phyloP scores from a whole-genome alignment of 495 filamentous ascomycete species.

The Alectoria sarmentosa region DNA sequence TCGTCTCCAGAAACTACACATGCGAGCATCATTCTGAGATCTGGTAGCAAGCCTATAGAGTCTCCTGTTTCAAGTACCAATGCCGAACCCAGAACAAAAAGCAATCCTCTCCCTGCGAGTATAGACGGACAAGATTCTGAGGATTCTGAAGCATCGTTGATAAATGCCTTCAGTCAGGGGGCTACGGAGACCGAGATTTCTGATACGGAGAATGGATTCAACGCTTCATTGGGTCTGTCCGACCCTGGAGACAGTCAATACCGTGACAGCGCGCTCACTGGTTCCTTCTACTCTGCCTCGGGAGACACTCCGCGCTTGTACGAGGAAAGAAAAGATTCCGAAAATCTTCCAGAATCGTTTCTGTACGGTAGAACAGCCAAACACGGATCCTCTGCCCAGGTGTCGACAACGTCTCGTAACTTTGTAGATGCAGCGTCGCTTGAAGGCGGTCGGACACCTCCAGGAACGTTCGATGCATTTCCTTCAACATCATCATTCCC shows the following conservation, averaged over 20 bases:
- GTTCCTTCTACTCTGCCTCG: slow-evolving; percentile 7
- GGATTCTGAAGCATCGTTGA: neutral
- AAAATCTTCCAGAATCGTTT: neutral
- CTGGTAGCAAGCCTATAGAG: slow-evolving; percentile 7
- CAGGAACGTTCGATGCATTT: slow-evolving; percentile 3
- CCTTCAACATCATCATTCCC: neutral
- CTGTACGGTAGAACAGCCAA: neutral
- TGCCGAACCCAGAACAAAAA: neutral
- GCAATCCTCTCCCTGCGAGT: neutral
- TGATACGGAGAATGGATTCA: neutral
- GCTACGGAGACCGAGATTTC: neutral
- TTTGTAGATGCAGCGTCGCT: neutral
- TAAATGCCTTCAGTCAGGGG: neutral
- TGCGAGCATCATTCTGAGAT: slow-evolving; percentile 33
- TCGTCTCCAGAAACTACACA: slow-evolving; percentile 52
- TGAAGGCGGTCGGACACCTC: neutral
- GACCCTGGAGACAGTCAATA: slow-evolving; percentile 11
- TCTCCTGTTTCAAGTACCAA: slow-evolving; percentile 28
- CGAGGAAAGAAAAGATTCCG: neutral
- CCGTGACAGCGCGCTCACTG: neutral
- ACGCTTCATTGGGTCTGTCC: neutral
- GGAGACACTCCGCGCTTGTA: neutral
- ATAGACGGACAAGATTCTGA: neutral
- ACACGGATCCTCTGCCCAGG: neutral
- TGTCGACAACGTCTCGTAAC: neutral